phyloP scores from a whole-genome alignment of 1,284 basidiomycete genomes.

The Athelia psychrophila region DNA sequence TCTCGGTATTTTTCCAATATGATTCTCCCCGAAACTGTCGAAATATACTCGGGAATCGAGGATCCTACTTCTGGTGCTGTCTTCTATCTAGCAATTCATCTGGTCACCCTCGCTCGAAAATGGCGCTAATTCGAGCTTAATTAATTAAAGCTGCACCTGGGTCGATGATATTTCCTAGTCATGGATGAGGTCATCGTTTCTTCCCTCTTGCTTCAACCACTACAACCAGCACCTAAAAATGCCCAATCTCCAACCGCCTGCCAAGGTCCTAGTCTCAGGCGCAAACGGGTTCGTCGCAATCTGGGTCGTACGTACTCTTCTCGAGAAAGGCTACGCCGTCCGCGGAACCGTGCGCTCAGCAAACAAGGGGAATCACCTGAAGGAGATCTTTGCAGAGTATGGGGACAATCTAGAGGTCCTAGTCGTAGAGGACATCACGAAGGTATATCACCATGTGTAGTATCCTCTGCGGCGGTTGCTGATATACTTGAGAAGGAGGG shows the following conservation, averaged over 20 bases:
- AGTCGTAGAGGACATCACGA: conserved; percentile 54
- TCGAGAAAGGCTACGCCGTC: conserved; percentile 37
- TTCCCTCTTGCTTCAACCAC: too few relatives aligned
- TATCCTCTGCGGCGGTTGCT: neutral
- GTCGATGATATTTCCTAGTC: too few relatives aligned
- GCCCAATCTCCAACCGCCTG: conserved; percentile 35
- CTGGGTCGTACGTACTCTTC: conserved; percentile 31
- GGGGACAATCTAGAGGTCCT: conserved; percentile 47
- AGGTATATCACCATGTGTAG: conserved; percentile 27
- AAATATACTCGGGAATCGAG: too few relatives aligned
- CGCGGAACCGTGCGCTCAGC: conserved; percentile 44
- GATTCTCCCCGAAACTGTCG: too few relatives aligned
- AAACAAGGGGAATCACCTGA: conserved; percentile 44
- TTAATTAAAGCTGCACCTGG: too few relatives aligned
- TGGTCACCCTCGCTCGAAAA: too few relatives aligned
- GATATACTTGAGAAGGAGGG: conserved; percentile 19
- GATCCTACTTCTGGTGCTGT: too few relatives aligned
- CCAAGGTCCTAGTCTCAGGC: conserved; percentile 38
- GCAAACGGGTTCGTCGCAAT: conserved; percentile 35
- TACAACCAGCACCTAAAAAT: too few relatives aligned
- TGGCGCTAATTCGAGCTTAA: too few relatives aligned
- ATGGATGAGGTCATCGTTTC: too few relatives aligned
- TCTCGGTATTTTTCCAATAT: too few relatives aligned
- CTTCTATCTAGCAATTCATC: too few relatives aligned
- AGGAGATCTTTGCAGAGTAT: conserved; percentile 41